Evolutionary conservation across 108 stramenopile species (phyloP).

Genomic region (Seminavis robusta): DNA sequence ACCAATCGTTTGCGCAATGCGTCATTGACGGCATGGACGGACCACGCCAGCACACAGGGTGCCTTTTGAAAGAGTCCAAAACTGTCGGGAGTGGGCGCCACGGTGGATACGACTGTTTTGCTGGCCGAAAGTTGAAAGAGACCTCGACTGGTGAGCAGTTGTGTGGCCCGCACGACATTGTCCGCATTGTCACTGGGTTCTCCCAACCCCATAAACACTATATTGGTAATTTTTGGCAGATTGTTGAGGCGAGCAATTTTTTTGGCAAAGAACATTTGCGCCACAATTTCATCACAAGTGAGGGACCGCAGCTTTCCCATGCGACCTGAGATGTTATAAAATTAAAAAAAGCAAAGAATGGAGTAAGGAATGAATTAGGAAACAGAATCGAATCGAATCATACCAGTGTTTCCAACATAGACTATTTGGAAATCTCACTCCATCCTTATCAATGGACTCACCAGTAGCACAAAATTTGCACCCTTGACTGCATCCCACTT

Average conservation of each 20-base stretch:
- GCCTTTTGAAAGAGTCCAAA: conserved; percentile 51
- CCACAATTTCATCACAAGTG: conserved; percentile 70
- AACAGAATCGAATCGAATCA: too few species aligned
- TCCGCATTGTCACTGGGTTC: conserved; percentile 78
- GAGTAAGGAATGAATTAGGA: too few species aligned
- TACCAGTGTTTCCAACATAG: too few species aligned
- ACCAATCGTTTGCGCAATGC: conserved; percentile 65
- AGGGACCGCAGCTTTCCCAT: conserved; percentile 80
- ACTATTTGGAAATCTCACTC: too few species aligned
- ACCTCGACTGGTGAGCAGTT: conserved; percentile 47
- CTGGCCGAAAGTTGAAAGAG: conserved; percentile 56
- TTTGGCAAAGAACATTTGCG: conserved; percentile 75
- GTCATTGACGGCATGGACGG: conserved; percentile 79
- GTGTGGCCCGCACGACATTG: conserved; percentile 49
- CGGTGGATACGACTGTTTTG: conserved; percentile 81
- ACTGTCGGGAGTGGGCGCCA: conserved; percentile 66
- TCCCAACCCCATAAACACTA: conserved; percentile 94
- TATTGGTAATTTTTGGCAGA: conserved; percentile 30
- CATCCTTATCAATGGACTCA: too few species aligned
- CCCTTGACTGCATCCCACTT: conserved; percentile 89
- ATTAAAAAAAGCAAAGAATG: too few species aligned
- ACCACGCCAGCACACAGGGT: conserved; percentile 76
- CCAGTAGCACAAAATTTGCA: conserved; percentile 86
- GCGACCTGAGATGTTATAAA: too few species aligned
- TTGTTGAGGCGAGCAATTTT: conserved; percentile 49